phyloP scores from a whole-genome alignment of 2,329 filamentous ascomycete species.

The Endothia cerciana region DNA sequence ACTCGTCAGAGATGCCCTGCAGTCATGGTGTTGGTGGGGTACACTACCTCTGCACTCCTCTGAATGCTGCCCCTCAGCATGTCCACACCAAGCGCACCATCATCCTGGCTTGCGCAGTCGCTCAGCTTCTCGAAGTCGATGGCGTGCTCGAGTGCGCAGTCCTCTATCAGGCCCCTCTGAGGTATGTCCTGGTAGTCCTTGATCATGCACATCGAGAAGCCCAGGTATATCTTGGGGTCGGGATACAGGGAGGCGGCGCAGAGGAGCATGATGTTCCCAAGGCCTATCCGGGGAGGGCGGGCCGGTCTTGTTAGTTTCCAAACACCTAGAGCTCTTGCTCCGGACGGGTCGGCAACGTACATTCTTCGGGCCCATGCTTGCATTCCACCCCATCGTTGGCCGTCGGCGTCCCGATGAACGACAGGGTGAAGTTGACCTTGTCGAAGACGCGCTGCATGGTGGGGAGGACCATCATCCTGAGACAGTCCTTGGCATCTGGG shows the following conservation, averaged over 20 bases:
- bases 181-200: conserved; percentile 79
- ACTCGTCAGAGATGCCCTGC: conserved; percentile 12
- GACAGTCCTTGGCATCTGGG: conserved; percentile 84
- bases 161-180: conserved; percentile 74
- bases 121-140: conserved; percentile 83
- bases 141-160: conserved; percentile 89
- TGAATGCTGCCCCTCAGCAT: conserved; percentile 71
- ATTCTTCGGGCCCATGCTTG: conserved; percentile 88
- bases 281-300: conserved; percentile 44
- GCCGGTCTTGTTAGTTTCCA: conserved; percentile 1
- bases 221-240: conserved; percentile 83
- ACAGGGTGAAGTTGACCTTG: conserved; percentile 89
- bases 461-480: conserved; percentile 80
- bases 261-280: conserved; percentile 93
- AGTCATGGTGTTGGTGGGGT: not conserved
- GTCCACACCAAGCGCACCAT: conserved; percentile 70
- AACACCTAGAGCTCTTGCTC: not conserved
- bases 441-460: conserved; percentile 80
- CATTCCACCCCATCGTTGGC: conserved; percentile 83
- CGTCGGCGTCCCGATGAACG: conserved; percentile 83
- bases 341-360: conserved; percentile 37
- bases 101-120: conserved; percentile 76
- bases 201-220: conserved; percentile 90
- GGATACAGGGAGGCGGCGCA: conserved; percentile 85
- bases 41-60: conserved; percentile 61